phyloP scores from a whole-genome alignment of 768 basidiomycete species.

The Phallus indusiatus region DNA sequence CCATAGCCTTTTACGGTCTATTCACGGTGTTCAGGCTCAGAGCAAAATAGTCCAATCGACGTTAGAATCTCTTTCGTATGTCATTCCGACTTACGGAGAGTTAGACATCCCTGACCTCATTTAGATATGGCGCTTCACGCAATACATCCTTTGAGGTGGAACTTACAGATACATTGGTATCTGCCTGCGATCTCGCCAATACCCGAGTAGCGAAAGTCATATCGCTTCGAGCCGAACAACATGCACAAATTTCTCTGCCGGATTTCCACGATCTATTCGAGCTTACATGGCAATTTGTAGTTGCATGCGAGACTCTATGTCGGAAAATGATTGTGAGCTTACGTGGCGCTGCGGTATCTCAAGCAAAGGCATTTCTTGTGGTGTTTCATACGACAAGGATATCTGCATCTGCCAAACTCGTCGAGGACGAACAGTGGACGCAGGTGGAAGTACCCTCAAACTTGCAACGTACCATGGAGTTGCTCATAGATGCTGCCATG shows the following conservation, averaged over 20 bases:
- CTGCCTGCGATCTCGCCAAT: slow-evolving; percentile 80
- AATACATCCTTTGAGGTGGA: slow-evolving; percentile 50
- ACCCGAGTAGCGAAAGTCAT: slow-evolving; percentile 74
- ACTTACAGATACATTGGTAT: slow-evolving; percentile 64
- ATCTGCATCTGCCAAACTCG: slow-evolving; percentile 72
- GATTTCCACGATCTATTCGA: slow-evolving; percentile 79
- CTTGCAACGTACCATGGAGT: slow-evolving; percentile 63
- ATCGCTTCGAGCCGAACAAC: slow-evolving; percentile 65
- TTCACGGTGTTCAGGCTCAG: slow-evolving; percentile 62
- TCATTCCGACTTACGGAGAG: slow-evolving; percentile 14
- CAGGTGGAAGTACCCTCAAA: slow-evolving; percentile 60
- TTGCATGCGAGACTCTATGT: slow-evolving; percentile 77
- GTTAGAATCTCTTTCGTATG: slow-evolving; percentile 35
- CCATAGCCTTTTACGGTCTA: slow-evolving; percentile 46
- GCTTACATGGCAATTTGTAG: slow-evolving; percentile 82
- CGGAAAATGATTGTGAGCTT: slow-evolving; percentile 89
- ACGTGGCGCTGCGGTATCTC: slow-evolving; percentile 69
- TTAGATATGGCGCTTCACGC: slow-evolving; percentile 26
- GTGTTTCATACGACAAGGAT: slow-evolving; percentile 77
- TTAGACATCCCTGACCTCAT: not conserved
- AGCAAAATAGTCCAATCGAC: slow-evolving; percentile 47
- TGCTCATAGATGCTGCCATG: slow-evolving; percentile 75
- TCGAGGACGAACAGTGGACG: slow-evolving; percentile 94
- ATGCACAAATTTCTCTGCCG: slow-evolving; percentile 58
- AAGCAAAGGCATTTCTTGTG: slow-evolving; percentile 85